A percentile compares a stretch with the other conserved stretches of the same genome.
Evolutionary conservation across 164 flowering plant species (phyloP).

Genomic region (Aristolochia californica): DNA sequence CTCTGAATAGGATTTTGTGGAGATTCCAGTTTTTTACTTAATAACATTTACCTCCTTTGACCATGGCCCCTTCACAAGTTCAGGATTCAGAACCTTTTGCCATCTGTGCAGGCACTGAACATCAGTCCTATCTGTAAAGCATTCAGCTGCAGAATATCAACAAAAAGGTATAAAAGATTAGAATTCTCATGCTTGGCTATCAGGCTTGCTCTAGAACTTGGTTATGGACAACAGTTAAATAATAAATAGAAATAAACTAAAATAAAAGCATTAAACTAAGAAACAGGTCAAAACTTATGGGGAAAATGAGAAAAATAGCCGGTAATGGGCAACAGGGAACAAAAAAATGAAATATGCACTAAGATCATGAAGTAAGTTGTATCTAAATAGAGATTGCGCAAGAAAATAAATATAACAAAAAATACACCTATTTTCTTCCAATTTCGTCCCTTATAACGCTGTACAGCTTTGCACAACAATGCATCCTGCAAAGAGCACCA

Average conservation of each 20-base stretch:
- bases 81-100: conserved; percentile 55
- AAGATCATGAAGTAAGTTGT: no score
- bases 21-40: neutral
- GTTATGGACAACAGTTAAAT: neutral
- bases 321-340: neutral
- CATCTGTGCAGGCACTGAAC: conserved; percentile 51
- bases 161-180: neutral
- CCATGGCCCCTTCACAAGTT: conserved; percentile 52
- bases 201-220: no score
- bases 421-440: conserved; percentile 54
- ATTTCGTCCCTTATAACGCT: conserved; percentile 45
- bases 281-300: no score
- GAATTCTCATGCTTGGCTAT: neutral
- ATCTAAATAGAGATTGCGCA: neutral
- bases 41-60: conserved; percentile 31
- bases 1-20: neutral
- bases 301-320: no score
- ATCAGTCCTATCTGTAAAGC: conserved; percentile 44
- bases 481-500: conserved; percentile 56
- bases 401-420: no score
- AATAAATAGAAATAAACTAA: neutral
- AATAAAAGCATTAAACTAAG: neutral
- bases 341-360: no score
- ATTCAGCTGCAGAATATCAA: conserved; percentile 35
- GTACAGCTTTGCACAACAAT: conserved; percentile 50